A percentile compares a stretch with the other conserved stretches of the same genome.
Evolutionary conservation across 805 yeast genomes (phyloP).

Genomic region (Hanseniaspora clermontiae): DNA sequence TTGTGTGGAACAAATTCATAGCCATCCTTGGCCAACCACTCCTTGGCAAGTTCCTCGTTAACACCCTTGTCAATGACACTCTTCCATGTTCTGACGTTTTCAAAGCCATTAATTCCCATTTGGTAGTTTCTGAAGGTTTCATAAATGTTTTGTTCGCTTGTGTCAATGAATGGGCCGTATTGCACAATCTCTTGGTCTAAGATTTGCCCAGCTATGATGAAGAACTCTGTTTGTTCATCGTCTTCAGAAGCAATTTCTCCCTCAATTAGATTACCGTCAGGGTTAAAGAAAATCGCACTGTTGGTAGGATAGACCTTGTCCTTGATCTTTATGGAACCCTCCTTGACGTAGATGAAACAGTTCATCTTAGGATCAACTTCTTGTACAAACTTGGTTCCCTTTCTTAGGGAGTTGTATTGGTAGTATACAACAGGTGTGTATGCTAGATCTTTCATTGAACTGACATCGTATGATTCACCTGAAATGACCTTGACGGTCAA

Average conservation of each 20-base stretch:
- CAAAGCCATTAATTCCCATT: constrained; percentile 55
- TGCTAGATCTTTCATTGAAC: constrained; percentile 60
- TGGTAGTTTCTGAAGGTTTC: constrained; percentile 66
- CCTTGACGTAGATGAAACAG: constrained; percentile 53
- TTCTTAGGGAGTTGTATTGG: constrained; percentile 51
- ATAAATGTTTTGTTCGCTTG: constrained; percentile 50
- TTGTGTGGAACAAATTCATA: constrained; percentile 4
- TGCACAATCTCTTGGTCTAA: constrained; percentile 68
- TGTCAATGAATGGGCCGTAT: constrained; percentile 85
- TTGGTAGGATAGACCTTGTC: constrained; percentile 34
- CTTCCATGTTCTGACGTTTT: constrained; percentile 49
- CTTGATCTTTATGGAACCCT: constrained; percentile 44
- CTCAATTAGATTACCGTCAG: constrained; percentile 50
- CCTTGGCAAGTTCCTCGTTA: constrained; percentile 21
- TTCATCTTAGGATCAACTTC: constrained; percentile 48
- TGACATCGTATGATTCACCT: constrained; percentile 66
- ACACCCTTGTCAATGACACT: constrained; percentile 31
- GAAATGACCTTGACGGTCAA: constrained; percentile 54
- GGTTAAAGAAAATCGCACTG: constrained; percentile 50
- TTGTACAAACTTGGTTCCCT: constrained; percentile 48
- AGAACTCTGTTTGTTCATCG: constrained; percentile 42
- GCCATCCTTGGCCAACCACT: constrained; percentile 12
- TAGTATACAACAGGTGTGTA: constrained; percentile 71
- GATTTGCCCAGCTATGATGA: constrained; percentile 63
- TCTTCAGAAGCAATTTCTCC: constrained; percentile 36